A percentile compares a stretch with the other conserved stretches of the same genome.
Evolutionary conservation across 306 rosid genomes (phyloP).

Genomic region (Cucumis cinereus): DNA sequence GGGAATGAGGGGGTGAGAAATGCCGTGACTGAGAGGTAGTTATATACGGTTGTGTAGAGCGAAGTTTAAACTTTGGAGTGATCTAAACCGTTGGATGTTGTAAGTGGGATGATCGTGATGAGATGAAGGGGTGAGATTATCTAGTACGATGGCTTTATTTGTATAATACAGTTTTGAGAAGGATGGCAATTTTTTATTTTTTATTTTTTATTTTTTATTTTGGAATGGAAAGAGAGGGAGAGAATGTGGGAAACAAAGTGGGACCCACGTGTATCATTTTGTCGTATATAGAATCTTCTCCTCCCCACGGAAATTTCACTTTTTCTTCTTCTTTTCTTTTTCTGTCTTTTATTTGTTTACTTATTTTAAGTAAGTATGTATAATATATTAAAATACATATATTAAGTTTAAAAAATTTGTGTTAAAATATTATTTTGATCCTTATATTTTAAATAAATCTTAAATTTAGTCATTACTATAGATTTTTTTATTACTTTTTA

Average conservation of each 20-base stretch:
- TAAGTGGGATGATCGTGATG: neutral
- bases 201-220: neutral
- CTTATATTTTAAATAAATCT: no score
- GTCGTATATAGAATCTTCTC: slow-evolving; percentile 21
- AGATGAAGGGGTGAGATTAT: neutral
- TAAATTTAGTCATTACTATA: no score
- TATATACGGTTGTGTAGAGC: neutral
- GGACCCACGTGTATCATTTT: slow-evolving; percentile 24
- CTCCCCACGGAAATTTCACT: neutral
- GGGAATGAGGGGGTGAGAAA: neutral
- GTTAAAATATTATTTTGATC: no score
- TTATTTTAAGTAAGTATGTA: no score
- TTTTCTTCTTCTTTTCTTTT: neutral
- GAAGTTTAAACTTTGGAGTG: neutral
- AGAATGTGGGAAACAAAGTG: neutral
- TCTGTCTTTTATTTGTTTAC: neutral
- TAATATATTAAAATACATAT: no score
- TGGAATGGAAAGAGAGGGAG: slow-evolving; percentile 8
- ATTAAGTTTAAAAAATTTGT: no score
- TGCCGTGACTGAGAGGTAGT: neutral
- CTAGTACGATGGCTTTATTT: neutral
- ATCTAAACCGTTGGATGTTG: neutral
- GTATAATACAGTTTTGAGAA: neutral
- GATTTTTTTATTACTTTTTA: no score
- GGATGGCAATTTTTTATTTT: neutral